Percentiles rank a stretch among this genome's conserved stretches.
These are phyloP conservation scores for Colletotrichum liaoningense DNA, from an alignment of 2,329 filamentous ascomycete species.

Conservation along the genomic window DNA sequence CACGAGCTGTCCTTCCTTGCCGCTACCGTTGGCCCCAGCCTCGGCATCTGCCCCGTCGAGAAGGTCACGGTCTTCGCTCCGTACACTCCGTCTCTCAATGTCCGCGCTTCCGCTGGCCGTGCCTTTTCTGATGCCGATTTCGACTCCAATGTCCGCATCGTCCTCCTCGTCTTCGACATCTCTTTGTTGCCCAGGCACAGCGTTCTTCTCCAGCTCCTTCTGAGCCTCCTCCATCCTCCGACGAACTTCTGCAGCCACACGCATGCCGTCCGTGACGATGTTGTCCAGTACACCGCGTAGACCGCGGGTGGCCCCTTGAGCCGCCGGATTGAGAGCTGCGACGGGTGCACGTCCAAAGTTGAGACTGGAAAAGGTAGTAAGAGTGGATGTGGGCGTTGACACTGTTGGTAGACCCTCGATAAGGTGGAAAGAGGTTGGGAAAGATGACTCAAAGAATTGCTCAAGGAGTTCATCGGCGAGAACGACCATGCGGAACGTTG, in stretches of 20 bases:
- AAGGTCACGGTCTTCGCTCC: conserved; percentile 76
- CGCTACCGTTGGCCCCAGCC: conserved; percentile 60
- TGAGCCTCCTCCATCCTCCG: conserved; percentile 96
- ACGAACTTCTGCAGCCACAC: conserved; percentile 91
- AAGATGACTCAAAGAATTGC: conserved; percentile 96
- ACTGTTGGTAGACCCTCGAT: conserved; percentile 68
- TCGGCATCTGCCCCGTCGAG: conserved; percentile 80
- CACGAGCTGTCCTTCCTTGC: conserved; percentile 47
- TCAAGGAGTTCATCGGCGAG: conserved; percentile 95
- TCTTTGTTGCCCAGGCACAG: conserved; percentile 70
- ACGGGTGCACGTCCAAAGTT: conserved; percentile 63
- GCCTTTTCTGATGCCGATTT: conserved; percentile 53
- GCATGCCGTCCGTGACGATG: conserved; percentile 97
- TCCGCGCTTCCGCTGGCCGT: conserved; percentile 59
- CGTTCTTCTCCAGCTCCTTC: conserved; percentile 87
- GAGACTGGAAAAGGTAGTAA: conserved; percentile 87
- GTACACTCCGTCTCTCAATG: conserved; percentile 71
- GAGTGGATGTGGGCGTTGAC: conserved; percentile 63
- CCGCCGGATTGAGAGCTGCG: conserved; percentile 50
- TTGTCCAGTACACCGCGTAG: conserved; percentile 94
- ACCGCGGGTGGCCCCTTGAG: conserved; percentile 75
- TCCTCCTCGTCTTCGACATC: conserved; percentile 74
- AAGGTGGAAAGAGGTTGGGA: conserved; percentile 92
- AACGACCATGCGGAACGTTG: conserved; percentile 98
- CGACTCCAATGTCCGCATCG: conserved; percentile 63